phyloP scores from a whole-genome alignment of 208 protist species.

The Perkinsela sp. region DNA sequence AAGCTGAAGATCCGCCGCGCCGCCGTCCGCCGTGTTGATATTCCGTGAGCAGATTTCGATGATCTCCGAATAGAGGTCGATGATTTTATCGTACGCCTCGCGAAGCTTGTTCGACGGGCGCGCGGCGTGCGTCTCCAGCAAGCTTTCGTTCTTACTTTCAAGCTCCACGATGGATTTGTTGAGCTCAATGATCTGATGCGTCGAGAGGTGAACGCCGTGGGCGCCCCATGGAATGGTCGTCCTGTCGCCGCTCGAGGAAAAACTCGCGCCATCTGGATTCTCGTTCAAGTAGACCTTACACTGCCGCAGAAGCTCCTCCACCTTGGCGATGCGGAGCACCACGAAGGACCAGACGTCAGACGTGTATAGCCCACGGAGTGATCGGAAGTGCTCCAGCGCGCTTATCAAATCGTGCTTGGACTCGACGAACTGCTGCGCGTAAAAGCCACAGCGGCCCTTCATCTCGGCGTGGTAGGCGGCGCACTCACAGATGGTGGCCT shows the following conservation, averaged over 20 bases:
- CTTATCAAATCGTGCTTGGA: too few relatives aligned
- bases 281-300: not conserved
- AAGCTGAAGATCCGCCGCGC: not conserved
- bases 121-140: not conserved
- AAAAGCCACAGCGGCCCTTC: not conserved
- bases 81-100: not conserved
- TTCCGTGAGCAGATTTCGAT: not conserved
- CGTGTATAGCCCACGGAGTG: not conserved
- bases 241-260: not conserved
- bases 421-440: not conserved
- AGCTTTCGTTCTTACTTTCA: not conserved
- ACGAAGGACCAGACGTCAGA: not conserved
- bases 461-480: not conserved
- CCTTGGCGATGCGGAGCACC: not conserved
- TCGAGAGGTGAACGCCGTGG: not conserved
- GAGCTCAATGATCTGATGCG: not conserved
- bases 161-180: not conserved
- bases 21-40: not conserved
- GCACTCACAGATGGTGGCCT: not conserved
- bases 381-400: not conserved
- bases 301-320: not conserved
- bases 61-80: not conserved
- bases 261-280: not conserved
- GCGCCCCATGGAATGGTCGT: not conserved
- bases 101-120: not conserved